Base-by-base conservation (phyloP, 306 rosid genomes). In the Dicorynia guianensis region DNA sequence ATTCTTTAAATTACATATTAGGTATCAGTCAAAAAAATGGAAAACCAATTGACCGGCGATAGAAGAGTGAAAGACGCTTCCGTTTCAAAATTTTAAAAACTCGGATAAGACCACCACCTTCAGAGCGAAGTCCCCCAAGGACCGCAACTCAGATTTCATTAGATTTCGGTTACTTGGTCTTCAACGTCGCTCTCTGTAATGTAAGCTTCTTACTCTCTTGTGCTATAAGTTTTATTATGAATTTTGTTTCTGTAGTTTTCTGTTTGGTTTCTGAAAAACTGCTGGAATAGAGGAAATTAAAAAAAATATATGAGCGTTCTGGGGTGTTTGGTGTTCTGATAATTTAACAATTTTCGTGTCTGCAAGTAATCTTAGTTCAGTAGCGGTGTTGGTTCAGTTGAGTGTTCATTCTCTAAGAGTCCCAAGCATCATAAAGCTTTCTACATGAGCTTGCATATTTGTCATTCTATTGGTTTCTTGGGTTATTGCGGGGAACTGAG, bases 111-210 rank as follows among this genome's bases (percentile, higher is more conserved):
- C 70, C 79, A 20, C 44, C 63, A 67, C 48, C 55, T 61, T 6
- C 19, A 33, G 20, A 17, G 14, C 52, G 15, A 55, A 50, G 52
- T 36, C 52, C 76, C 13, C 71, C 64, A 33, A 13, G 49, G 38
- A 72, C 49, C 82, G 80, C 79, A 33, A 53, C 72, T 63, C 72
- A 59, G 80, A 63, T 82, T 89, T 62, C 25, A 66, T 72, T 34
- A 55, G 75, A 78, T 82, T 86, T 6, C 43, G 69, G n/a, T 84
- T 7, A 54, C 54, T 33, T n/a, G 53, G 61, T 56, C 59, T 59
- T 39, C 44, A 15, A 44, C 59, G 10, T 39, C 8, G 35, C 33
- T 67, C 63, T 33, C 75, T 59, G 93, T 89, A 76, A 77, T n/a
- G n/a, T n/a, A n/a, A 83, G 7, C 18, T 65, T 33, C 40, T 12